Evolutionary conservation across 2,329 filamentous ascomycete species (phyloP), one percentile per base, ranked within the genome.

Genomic region (Fusarium sp.): DNA sequence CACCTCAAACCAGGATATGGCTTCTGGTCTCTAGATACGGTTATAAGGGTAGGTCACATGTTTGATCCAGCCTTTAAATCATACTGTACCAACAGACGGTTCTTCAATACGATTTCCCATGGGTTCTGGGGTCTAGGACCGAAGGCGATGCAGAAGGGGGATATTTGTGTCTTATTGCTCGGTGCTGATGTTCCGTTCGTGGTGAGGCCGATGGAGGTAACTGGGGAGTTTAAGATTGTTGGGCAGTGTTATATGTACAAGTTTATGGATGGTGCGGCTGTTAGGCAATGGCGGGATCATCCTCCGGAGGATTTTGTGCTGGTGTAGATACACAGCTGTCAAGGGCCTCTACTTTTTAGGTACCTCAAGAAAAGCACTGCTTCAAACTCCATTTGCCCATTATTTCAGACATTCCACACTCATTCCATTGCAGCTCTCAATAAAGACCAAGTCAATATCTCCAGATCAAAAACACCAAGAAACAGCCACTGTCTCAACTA

Each of bases 201-300:
- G 1, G 10, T 64, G 11, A 64, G 58, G 16, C 58, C 58, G 0
- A 62, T 29, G 0, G 16, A 20, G 4, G 2, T 0, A 3, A 0
- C 31, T 4, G 27, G 42, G 2, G 58, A 38, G n/a, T 64, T 58
- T n/a, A 54, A 62, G 10, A 6, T 64, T n/a, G 62, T 64, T 29
- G 62, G 62, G 1, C 27, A 62, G 27, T 64, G 62, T 4, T 64
- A 64, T 2, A 64, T 64, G 58, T 62, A 64, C 4, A 23, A 18
- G 16, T 58, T 58, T 7, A 64, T 64, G 62, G 51, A 64, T 49
- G 61, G 57, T 6, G n/a, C 31, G 7, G 58, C 58, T 6, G 25
- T 60, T 5, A 20, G 23, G 18, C 25, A 27, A 25, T 54, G 58
- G 34, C 33, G 46, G 49, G 10, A 31, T 33, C 42, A 16, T 33